These are phyloP conservation scores for Suillus brevipes DNA, from an alignment of 768 basidiomycete species.

Conservation along the genomic window DNA sequence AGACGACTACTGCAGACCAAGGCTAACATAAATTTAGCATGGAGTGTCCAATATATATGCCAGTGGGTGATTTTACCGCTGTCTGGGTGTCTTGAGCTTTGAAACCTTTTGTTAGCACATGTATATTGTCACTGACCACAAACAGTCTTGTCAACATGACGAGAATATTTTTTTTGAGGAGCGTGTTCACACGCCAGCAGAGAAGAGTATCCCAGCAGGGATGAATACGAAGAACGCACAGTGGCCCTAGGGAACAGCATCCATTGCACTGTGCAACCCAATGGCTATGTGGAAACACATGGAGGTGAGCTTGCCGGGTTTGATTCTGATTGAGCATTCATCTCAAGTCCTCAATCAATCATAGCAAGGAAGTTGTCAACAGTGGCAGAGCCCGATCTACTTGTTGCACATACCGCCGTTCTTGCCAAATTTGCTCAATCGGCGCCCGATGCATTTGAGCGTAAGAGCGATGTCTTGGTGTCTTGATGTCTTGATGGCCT, in stretches of 20 bases:
- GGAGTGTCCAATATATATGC: constrained; percentile 49
- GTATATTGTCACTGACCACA: constrained; percentile 52
- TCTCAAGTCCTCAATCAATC: constrained; percentile 41
- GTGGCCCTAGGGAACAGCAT: constrained; percentile 39
- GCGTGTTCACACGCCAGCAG: constrained; percentile 14
- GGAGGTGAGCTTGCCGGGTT: constrained; percentile 47
- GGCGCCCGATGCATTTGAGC: constrained; percentile 74
- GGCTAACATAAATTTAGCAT: constrained; percentile 29
- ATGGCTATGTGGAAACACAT: constrained; percentile 35
- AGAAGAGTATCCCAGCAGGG: constrained; percentile 35
- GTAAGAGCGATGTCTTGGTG: too few species aligned
- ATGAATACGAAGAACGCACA: constrained; percentile 48
- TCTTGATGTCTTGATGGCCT: constrained; percentile 70
- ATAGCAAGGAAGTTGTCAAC: constrained; percentile 55
- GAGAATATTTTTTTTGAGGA: constrained; percentile 18
- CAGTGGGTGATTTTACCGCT: constrained; percentile 29
- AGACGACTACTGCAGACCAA: neutral
- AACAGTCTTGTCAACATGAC: constrained; percentile 42
- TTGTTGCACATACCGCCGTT: constrained; percentile 69
- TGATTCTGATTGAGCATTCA: neutral
- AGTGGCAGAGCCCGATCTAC: constrained; percentile 45
- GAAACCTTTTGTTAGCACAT: constrained; percentile 36
- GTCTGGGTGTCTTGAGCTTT: constrained; percentile 3
- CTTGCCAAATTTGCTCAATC: constrained; percentile 73
- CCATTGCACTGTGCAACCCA: constrained; percentile 12